A percentile compares a stretch with the other conserved stretches of the same genome.
Conservation (phyloP, 2,329 filamentous ascomycete species). For the Fusarium pseudocircinatum region DNA sequence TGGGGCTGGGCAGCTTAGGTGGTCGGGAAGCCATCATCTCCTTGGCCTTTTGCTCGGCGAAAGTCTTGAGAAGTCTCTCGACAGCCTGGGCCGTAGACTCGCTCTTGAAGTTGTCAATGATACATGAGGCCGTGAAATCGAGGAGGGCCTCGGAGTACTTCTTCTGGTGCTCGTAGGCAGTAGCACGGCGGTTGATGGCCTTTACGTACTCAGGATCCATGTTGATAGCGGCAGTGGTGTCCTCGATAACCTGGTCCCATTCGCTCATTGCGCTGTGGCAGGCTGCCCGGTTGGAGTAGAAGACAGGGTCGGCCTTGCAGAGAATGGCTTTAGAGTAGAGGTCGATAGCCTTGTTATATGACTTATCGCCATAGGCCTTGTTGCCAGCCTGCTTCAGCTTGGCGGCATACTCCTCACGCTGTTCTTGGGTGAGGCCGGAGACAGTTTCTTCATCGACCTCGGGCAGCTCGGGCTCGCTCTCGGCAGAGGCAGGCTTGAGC, state of each 20-base stretch:
- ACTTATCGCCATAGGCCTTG: constrained; percentile 93
- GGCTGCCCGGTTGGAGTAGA: constrained; percentile 97
- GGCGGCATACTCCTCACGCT: constrained; percentile 85
- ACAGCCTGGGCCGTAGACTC: constrained; percentile 88
- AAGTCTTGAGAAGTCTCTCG: constrained; percentile 94
- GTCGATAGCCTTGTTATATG: constrained; percentile 92
- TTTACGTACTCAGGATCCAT: constrained; percentile 98
- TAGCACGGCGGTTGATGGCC: constrained; percentile 94
- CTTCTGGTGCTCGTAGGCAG: constrained; percentile 93
- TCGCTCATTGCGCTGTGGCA: constrained; percentile 94
- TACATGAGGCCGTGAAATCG: constrained; percentile 98
- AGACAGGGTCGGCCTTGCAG: constrained; percentile 97
- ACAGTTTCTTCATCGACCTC: constrained; percentile 70
- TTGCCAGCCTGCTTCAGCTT: constrained; percentile 97
- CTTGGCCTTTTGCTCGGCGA: constrained; percentile 93
- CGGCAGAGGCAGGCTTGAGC: constrained; percentile 62
- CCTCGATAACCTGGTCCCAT: constrained; percentile 96
- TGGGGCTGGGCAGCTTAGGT: constrained; percentile 91
- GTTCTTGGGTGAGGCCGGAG: constrained; percentile 62
- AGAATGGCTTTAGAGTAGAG: constrained; percentile 96
- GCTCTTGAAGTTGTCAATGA: constrained; percentile 97
- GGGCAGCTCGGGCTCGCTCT: constrained; percentile 74
- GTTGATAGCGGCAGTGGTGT: constrained; percentile 92
- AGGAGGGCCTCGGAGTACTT: constrained; percentile 94
- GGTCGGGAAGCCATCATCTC: constrained; percentile 85